Conservation (phyloP, 2,329 filamentous ascomycete genomes). For the Cladosporium sp. region DNA sequence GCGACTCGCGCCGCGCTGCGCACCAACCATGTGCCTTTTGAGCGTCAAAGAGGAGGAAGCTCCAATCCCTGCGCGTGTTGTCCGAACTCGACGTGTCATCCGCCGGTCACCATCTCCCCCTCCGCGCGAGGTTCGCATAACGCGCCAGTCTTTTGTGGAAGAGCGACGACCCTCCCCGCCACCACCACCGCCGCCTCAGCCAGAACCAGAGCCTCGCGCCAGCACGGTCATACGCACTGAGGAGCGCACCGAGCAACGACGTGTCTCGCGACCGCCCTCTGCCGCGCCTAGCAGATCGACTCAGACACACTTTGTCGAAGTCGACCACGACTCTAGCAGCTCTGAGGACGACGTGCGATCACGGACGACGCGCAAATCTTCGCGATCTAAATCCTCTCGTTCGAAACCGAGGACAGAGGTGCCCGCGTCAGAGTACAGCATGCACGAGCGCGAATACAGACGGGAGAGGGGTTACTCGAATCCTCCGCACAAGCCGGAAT, state of each 20-base stretch:
- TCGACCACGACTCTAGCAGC: slow-evolving; percentile 30
- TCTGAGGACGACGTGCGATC: slow-evolving; percentile 29
- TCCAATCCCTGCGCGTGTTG: slow-evolving; percentile 27
- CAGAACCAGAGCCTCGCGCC: slow-evolving; percentile 17
- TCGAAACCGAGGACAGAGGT: slow-evolving; percentile 17
- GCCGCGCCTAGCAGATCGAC: slow-evolving; percentile 9
- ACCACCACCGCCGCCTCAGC: slow-evolving; percentile 11
- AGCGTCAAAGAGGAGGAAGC: slow-evolving; percentile 42
- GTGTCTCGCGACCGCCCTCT: slow-evolving; percentile 33
- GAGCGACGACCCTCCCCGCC: slow-evolving; percentile 17
- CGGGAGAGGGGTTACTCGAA: slow-evolving; percentile 34
- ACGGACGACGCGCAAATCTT: slow-evolving; percentile 25
- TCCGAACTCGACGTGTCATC: slow-evolving; percentile 35
- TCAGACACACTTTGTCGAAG: slow-evolving; percentile 43
- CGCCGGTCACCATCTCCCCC: slow-evolving; percentile 23
- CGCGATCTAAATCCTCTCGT: slow-evolving; percentile 17
- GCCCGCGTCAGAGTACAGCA: slow-evolving; percentile 34
- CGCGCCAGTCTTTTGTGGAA: slow-evolving; percentile 18
- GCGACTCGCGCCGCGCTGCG: not conserved
- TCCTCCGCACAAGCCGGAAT: slow-evolving; percentile 28
- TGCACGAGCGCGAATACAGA: slow-evolving; percentile 41
- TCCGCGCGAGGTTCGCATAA: slow-evolving; percentile 18
- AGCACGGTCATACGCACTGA: slow-evolving; percentile 13
- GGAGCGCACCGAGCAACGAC: slow-evolving; percentile 9
- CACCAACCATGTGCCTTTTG: slow-evolving; percentile 41